Base-by-base conservation (phyloP, 1,284 basidiomycete species). In the Anthracocystis panici-leucophaei region DNA sequence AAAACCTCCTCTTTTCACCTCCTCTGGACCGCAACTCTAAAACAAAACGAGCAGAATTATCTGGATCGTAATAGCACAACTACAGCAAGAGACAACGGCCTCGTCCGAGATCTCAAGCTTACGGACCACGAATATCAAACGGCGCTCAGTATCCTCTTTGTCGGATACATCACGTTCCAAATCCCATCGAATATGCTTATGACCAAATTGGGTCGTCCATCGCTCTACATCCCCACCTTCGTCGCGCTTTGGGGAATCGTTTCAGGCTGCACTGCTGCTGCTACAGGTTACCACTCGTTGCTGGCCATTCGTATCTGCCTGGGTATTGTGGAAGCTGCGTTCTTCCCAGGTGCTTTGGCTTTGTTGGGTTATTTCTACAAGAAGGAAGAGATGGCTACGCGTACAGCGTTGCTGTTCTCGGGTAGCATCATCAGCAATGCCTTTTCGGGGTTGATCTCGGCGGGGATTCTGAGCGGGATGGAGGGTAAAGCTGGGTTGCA, bases 121-220 rank as follows among this genome's bases (percentile, higher is more conserved):
- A 75, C 52, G 70, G 79, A 53, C 56, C 67, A 48, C 5, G 50
- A 80, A 38, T 80, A 67, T 35, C 59, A 59, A 16, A 91, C 91
- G 0, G 85, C 92, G 25, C 85, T 94, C 33, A 90, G 90, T 23
- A 90, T 93, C 67, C 88, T 93, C 42, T 93, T 92, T 79, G 89
- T 92, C 50, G 92, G 91, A 27, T 93, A 93, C 79, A 90, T 92
- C 71, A 84, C 92, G 58, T 92, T 92, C 90, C 92, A 93, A 83
- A 89, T 92, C 55, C 91, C 91, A 18, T 92, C 82, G 38, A 85
- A 85, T 63, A 69, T 84, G 73, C 41, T 86, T 53, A 75, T 85
- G 71, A 73, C 82, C 40, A 80, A 77, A 45, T 71, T 84, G 38
- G 77, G 76, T 23, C 50, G 75, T n/a, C 83, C 83, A 3, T 77